Evolutionary conservation across 2,329 filamentous ascomycete genomes (phyloP), one percentile per base, ranked within the genome.

Genomic region (Cladophialophora bantiana): DNA sequence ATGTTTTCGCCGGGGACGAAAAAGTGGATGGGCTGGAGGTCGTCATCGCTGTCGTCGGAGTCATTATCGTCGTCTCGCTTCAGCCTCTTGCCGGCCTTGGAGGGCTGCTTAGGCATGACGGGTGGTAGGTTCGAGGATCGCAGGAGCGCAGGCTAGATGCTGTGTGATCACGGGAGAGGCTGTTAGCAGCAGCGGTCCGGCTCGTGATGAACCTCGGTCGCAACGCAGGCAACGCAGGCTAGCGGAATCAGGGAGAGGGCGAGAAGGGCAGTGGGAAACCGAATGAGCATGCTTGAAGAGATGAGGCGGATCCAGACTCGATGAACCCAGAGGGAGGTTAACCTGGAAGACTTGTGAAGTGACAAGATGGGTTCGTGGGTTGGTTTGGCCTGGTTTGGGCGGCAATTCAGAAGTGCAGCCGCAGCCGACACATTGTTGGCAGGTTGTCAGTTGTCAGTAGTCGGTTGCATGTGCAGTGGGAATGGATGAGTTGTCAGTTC

Each of bases 201-300:
- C 50, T 56, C 31, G 66, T 65, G 59, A 59, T 52, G 50, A 53
- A 61, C 68, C 63, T 67, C 59, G 65, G 65, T 65, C 61, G 55
- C 62, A 59, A 60, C 58, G 38, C 62, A 65, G 65, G 26, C 62
- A 59, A 60, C 58, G 38, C 62, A 65, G 65, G 26, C 67, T 65
- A 45, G 62, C 59, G 68, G 62, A 55, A 55, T 54, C 56, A 64
- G 50, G 59, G 40, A 62, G 50, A 58, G 55, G 62, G 26, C 26
- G 26, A 26, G 26, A 26, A 26, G 26, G 26, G 54, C 59, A 54
- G 58, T 57, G 59, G 26, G 38, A 62, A 59, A 48, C 56, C 68
- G 68, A 69, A 69, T 69, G 64, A 67, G 65, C 68, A 69, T 69
- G 68, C 68, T 69, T 67, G 65, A 60, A 57, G 48, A 60, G 55